Percentiles rank a stretch among this genome's conserved stretches.
phyloP scores from a whole-genome alignment of 306 rosid species.

The Oxytropis ochrocephala region DNA sequence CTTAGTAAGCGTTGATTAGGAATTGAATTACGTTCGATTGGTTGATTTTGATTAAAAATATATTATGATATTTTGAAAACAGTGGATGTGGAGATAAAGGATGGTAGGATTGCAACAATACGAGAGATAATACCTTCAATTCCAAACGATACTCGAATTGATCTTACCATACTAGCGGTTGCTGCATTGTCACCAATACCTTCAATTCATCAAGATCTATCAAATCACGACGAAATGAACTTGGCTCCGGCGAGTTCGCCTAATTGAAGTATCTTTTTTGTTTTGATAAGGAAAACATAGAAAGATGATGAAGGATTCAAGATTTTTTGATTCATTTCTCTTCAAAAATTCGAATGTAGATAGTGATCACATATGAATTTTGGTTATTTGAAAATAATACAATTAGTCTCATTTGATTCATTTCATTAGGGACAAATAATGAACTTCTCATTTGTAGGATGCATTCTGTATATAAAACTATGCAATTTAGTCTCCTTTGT shows the following conservation, averaged over 20 bases:
- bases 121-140: slow-evolving; percentile 6
- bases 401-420: background rate
- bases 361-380: background rate
- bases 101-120: slow-evolving; percentile 32
- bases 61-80: slow-evolving; percentile 18
- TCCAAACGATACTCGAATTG: slow-evolving; percentile 27
- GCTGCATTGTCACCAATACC: slow-evolving; percentile 32
- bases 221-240: slow-evolving; percentile 20
- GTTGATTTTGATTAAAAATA: background rate
- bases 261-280: slow-evolving; percentile 6
- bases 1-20: background rate
- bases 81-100: slow-evolving; percentile 34
- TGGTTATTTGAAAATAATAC: background rate
- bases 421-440: background rate
- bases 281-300: background rate
- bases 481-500: slow-evolving; percentile 4
- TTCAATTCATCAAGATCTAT: slow-evolving; percentile 30
- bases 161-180: slow-evolving; percentile 37
- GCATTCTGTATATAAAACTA: slow-evolving; percentile 6
- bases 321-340: background rate
- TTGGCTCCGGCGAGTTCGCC: slow-evolving; percentile 26
- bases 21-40: background rate
- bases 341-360: background rate
- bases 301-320: slow-evolving; percentile 6
- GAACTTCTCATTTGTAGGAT: background rate